Percentiles rank a stretch among this genome's conserved stretches.
phyloP scores from a whole-genome alignment of 2,329 filamentous ascomycete genomes.

The Cladosporium colombiae region DNA sequence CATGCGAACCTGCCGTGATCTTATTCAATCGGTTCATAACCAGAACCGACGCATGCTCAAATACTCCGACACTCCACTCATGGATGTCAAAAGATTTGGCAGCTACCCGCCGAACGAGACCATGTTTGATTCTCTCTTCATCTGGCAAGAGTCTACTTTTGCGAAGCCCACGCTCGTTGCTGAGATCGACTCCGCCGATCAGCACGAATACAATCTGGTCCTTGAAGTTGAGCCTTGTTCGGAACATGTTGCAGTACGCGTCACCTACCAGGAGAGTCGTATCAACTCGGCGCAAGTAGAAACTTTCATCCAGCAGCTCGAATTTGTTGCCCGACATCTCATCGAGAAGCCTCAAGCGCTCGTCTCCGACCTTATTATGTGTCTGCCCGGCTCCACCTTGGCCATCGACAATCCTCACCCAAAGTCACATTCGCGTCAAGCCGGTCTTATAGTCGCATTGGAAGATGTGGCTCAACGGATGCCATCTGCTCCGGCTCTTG shows the following conservation, averaged over 20 bases:
- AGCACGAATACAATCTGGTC: slow-evolving; percentile 73
- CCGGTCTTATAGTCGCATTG: slow-evolving; percentile 34
- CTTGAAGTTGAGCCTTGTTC: slow-evolving; percentile 71
- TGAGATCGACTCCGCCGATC: slow-evolving; percentile 65
- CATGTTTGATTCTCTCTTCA: slow-evolving; percentile 77
- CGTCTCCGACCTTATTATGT: slow-evolving; percentile 37
- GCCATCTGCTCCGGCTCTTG: slow-evolving; percentile 62
- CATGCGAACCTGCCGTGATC: slow-evolving; percentile 57
- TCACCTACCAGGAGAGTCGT: slow-evolving; percentile 55
- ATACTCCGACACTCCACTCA: slow-evolving; percentile 64
- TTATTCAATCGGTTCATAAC: slow-evolving; percentile 65
- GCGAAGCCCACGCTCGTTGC: slow-evolving; percentile 44
- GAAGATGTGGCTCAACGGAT: slow-evolving; percentile 47
- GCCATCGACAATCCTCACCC: slow-evolving; percentile 48
- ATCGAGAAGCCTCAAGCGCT: slow-evolving; percentile 39
- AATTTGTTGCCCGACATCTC: slow-evolving; percentile 52
- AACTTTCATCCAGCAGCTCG: slow-evolving; percentile 63
- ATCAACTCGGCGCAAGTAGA: slow-evolving; percentile 59
- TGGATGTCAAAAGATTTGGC: slow-evolving; percentile 66
- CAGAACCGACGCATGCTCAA: slow-evolving; percentile 66
- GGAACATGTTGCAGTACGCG: slow-evolving; percentile 51
- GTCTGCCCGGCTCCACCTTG: slow-evolving; percentile 32
- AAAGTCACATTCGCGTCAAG: slow-evolving; percentile 24
- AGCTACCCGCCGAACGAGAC: slow-evolving; percentile 54
- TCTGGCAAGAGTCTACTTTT: slow-evolving; percentile 76